phyloP scores from a whole-genome alignment of 345 rosid genomes.

The Gossypium stocksii region DNA sequence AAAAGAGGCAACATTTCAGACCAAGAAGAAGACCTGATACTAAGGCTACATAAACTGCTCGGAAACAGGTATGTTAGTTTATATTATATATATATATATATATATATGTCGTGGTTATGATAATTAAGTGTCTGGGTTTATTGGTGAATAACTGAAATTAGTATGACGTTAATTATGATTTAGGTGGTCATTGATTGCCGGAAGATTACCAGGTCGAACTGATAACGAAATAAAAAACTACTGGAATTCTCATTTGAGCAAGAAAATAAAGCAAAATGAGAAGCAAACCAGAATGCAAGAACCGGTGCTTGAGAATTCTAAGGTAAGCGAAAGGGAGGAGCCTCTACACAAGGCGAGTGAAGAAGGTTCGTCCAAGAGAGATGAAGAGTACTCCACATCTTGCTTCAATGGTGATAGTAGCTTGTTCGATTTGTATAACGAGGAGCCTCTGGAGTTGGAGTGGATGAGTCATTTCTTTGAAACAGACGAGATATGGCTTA shows the following conservation, averaged over 20 bases:
- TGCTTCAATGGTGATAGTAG: slow-evolving; percentile 13
- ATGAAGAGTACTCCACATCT: slow-evolving; percentile 6
- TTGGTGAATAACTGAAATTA: neutral
- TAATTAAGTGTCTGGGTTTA: neutral
- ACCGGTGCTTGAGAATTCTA: slow-evolving; percentile 1
- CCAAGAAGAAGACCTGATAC: slow-evolving; percentile 52
- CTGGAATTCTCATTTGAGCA: slow-evolving; percentile 50
- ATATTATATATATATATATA: too few species aligned
- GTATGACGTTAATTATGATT: neutral
- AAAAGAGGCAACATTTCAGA: slow-evolving; percentile 54
- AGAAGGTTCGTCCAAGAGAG: slow-evolving; percentile 11
- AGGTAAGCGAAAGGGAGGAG: neutral
- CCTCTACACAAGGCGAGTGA: neutral
- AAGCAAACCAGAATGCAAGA: slow-evolving; percentile 10
- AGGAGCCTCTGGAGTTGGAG: slow-evolving; percentile 38
- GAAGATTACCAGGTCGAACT: slow-evolving; percentile 50
- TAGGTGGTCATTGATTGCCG: slow-evolving; percentile 60
- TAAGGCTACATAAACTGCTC: slow-evolving; percentile 48
- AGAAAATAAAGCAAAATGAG: slow-evolving; percentile 31
- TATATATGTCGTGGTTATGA: neutral
- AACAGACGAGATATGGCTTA: slow-evolving; percentile 30
- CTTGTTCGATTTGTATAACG: slow-evolving; percentile 19
- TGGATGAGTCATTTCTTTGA: slow-evolving; percentile 39
- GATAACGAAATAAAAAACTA: slow-evolving; percentile 57
- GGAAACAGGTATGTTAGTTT: slow-evolving; percentile 37